Evolutionary conservation across 2,329 filamentous ascomycete genomes (phyloP), one percentile per base, ranked within the genome.

Genomic region (Fusarium incarnatum): DNA sequence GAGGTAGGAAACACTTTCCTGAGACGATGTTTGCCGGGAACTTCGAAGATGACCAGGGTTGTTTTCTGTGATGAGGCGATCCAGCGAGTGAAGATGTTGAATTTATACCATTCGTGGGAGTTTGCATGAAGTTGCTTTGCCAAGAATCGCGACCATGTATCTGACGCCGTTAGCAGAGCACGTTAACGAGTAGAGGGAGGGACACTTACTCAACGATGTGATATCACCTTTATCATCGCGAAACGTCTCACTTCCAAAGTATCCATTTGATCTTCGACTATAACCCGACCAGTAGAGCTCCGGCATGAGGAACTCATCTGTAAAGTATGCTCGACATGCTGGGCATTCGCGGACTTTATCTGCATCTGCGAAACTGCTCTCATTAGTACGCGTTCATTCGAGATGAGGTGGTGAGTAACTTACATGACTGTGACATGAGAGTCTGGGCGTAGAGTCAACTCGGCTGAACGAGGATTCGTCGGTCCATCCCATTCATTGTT

Each of bases 211-310:
- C 3, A 66, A 11, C 6, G 41, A 42, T 0, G n/a, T 27, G 20
- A 71, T 56, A 1, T 15, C 20, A 0, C 60, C 68, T 11, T 65
- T 2, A 0, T 41, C 20, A 5, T 71, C 46, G 82, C 78, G 30
- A 79, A 78, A 6, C 12, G 61, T 71, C 20, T 78, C 75, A 48
- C 75, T 77, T 1, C 81, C 81, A 64, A 83, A 81, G 32, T 81
- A 80, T 0, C 80, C 81, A n/a, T 82, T 83, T 4, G 80, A 76
- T 37, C 77, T 76, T 16, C 67, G 67, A 44, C 72, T 76, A 37
- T 78, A 75, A 8, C 73, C 65, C 2, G 78, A 74, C 81, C 81
- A 83, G 79, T 79, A 83, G 0, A 75, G 37, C 15, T 76, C 60
- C 25, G 68, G 68, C 56, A 71, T 66, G 1, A 41, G 41, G 8